Base-by-base conservation (phyloP, 2,329 filamentous ascomycete genomes). In the Cercospora janseana region DNA sequence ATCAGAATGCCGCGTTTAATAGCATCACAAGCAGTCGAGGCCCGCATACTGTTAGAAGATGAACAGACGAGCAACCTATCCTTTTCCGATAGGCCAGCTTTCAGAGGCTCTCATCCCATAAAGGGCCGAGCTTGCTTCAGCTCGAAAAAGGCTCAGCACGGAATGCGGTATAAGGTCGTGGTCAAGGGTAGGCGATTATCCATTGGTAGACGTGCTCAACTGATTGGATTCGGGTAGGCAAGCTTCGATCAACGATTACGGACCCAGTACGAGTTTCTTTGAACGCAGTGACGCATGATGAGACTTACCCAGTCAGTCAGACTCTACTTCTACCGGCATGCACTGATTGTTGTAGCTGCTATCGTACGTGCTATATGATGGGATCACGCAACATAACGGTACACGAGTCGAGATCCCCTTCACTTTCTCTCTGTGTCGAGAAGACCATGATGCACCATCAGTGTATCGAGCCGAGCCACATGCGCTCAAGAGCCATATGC, bases 331-430 rank as follows among this genome's bases (percentile, higher is more conserved):
- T 5, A 2, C 10, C 6, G 38, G n/a, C 12, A 4, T 28, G 32
- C 2, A 42, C 32, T 26, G 24, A 37, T 21, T 16, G 9, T 27
- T n/a, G 4, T 8, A 51, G 34, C 52, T 55, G 26, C 37, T 55
- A 10, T 55, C 49, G n/a, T 46, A 45, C 9, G 13, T 37, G 8
- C 18, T 49, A 4, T 55, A 49, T 32, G 49, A 55, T 15, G 46
- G 53, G 8, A 37, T 21, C 12, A 18, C 31, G 18, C 15, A 18
- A 5, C 29, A 44, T 28, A 24, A 15, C 26, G 28, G 26, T n/a
- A 42, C 45, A 43, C 21, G 40, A 31, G 26, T 28, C 29, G 42
- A 51, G 15, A 24, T 55, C 4, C 53, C 53, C 2, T 52, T 56
- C 42, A 38, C 46, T 15, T 50, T 56, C 49, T 38, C 21, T 6